These are phyloP conservation scores for Saccharomycopsis javanensis DNA, from an alignment of 805 yeast species.

Conservation along the genomic window DNA sequence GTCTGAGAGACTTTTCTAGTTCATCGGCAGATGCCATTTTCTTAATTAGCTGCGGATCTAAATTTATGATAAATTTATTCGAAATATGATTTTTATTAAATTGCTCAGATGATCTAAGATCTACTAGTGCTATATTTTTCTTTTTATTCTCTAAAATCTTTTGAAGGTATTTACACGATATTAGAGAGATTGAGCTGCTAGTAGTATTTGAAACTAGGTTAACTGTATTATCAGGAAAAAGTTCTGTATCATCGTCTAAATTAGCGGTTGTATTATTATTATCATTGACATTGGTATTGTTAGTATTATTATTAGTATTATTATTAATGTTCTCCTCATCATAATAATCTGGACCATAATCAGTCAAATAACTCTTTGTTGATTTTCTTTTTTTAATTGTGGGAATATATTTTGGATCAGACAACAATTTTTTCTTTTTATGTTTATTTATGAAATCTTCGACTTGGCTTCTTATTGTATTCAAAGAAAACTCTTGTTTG, in stretches of 20 bases:
- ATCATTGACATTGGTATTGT: not conserved
- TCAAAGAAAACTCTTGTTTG: constrained; percentile 17
- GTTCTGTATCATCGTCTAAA: not conserved
- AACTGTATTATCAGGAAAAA: not conserved
- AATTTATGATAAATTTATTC: constrained; percentile 13
- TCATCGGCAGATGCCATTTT: constrained; percentile 9
- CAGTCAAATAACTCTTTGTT: constrained; percentile 19
- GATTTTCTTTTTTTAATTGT: constrained; percentile 12
- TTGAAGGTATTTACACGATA: constrained; percentile 9
- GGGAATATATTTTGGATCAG: constrained; percentile 12
- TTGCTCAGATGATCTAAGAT: constrained; percentile 12
- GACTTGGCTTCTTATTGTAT: constrained; percentile 13
- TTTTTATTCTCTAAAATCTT: constrained; percentile 10
- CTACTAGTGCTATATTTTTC: constrained; percentile 14
- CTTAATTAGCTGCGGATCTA: constrained; percentile 11
- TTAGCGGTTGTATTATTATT: not conserved
- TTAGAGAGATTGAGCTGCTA: not conserved
- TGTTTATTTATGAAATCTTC: constrained; percentile 14
- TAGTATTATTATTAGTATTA: not conserved
- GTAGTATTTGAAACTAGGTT: not conserved
- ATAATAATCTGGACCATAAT: constrained; percentile 19
- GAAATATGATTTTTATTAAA: constrained; percentile 17
- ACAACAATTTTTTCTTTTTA: not conserved
- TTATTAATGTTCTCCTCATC: constrained; percentile 1
- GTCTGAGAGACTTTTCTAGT: constrained; percentile 12